A percentile compares a stretch with the other conserved stretches of the same genome.
Evolutionary conservation across 768 basidiomycete genomes (phyloP).

Genomic region (Rhodotorula babjevae): DNA sequence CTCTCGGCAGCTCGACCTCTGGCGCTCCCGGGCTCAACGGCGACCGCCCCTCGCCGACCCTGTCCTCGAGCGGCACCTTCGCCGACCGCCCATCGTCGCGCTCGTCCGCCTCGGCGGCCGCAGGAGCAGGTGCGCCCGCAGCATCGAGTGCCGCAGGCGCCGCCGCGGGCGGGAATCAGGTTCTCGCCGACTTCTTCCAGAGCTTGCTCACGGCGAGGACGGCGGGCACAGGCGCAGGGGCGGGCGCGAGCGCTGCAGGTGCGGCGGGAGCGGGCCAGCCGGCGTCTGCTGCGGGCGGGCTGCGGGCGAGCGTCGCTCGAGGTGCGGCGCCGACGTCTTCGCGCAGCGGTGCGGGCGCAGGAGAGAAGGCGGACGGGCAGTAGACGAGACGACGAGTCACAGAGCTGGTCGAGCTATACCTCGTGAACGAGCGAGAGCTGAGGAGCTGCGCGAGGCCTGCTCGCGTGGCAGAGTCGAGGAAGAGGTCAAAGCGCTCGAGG

Average conservation of each 20-base stretch:
- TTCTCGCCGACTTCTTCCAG: constrained; percentile 38
- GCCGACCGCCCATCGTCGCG: neutral
- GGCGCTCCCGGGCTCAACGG: no score
- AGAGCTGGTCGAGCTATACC: no score
- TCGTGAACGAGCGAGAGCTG: no score
- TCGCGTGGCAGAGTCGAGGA: no score
- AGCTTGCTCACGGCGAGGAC: constrained; percentile 24
- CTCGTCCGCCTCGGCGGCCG: neutral
- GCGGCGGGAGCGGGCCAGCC: no score
- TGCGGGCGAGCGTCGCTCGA: neutral
- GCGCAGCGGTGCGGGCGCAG: neutral
- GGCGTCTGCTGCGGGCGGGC: no score
- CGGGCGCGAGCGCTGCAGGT: no score
- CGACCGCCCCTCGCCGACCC: constrained; percentile 1
- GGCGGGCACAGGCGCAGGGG: neutral
- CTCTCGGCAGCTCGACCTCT: neutral
- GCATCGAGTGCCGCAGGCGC: neutral
- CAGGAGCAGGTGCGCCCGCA: neutral
- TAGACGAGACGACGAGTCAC: neutral
- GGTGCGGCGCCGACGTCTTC: no score
- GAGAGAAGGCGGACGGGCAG: neutral
- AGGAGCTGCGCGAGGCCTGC: no score
- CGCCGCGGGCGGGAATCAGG: constrained; percentile 32
- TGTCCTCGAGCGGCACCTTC: neutral
- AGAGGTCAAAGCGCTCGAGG: no score